These are phyloP conservation scores for Penicillium sp. DNA, from an alignment of 2,329 filamentous ascomycete genomes.

Conservation along the genomic window DNA sequence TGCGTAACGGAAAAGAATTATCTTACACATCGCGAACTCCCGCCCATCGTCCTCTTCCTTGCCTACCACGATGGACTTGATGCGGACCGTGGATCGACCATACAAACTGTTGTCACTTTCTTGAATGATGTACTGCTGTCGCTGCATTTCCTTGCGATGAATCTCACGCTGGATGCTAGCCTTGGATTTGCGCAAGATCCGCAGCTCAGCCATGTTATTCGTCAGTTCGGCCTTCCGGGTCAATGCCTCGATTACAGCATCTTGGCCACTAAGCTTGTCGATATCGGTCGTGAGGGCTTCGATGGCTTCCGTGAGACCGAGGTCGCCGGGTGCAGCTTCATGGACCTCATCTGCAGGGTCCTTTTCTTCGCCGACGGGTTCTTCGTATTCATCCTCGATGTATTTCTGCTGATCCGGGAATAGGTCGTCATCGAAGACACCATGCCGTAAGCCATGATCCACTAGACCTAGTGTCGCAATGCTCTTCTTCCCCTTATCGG, in stretches of 20 bases:
- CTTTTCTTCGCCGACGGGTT: slow-evolving; percentile 56
- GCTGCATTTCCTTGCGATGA: slow-evolving; percentile 85
- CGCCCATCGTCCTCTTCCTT: slow-evolving; percentile 88
- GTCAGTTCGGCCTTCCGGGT: slow-evolving; percentile 93
- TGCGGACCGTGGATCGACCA: slow-evolving; percentile 80
- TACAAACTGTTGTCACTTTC: slow-evolving; percentile 97
- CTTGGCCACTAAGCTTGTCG: slow-evolving; percentile 78
- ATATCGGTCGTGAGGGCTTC: slow-evolving; percentile 83
- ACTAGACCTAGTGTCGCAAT: slow-evolving; percentile 88
- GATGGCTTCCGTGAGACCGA: slow-evolving; percentile 90
- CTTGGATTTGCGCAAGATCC: slow-evolving; percentile 89
- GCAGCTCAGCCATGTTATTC: slow-evolving; percentile 88
- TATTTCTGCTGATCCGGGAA: slow-evolving; percentile 81
- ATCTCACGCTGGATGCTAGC: slow-evolving; percentile 90
- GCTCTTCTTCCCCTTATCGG: slow-evolving; percentile 66
- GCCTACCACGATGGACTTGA: slow-evolving; percentile 88
- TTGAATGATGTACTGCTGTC: slow-evolving; percentile 94
- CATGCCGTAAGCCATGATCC: slow-evolving; percentile 76
- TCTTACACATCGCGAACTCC: slow-evolving; percentile 77
- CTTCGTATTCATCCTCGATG: slow-evolving; percentile 78
- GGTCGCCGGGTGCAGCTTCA: slow-evolving; percentile 87
- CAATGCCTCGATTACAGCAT: slow-evolving; percentile 84
- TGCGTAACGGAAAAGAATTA: not conserved
- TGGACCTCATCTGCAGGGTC: slow-evolving; percentile 77
- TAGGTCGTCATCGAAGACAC: slow-evolving; percentile 92